Percentiles rank a stretch among this genome's conserved stretches.
Evolutionary conservation across 1,284 basidiomycete genomes (phyloP).

Genomic region (Tilletia caries): DNA sequence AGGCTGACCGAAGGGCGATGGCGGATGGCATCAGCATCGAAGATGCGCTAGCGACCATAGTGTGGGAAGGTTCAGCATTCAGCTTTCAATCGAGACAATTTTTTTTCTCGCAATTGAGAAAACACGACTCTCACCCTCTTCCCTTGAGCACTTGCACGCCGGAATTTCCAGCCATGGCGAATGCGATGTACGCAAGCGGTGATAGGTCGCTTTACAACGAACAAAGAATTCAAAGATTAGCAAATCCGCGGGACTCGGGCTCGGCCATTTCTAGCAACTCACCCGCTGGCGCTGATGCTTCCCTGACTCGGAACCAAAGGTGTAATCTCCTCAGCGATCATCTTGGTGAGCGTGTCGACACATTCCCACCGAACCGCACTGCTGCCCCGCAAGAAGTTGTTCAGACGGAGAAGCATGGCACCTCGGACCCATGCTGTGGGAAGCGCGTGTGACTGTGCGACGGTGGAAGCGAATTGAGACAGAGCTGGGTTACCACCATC

Average conservation of each 20-base stretch:
- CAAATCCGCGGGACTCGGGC: not conserved
- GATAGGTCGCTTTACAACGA: not conserved
- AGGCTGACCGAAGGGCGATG: not conserved
- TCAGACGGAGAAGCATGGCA: conserved; percentile 4
- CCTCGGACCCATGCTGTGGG: conserved; percentile 4
- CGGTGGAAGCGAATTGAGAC: not conserved
- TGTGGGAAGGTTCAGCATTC: not conserved
- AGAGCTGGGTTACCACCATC: not conserved
- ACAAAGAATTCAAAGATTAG: not conserved
- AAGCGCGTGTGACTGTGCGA: not conserved
- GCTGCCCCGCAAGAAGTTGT: conserved; percentile 4
- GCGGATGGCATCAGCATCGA: not conserved
- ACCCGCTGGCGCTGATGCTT: conserved; percentile 13
- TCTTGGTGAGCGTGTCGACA: not conserved
- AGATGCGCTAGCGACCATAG: not conserved
- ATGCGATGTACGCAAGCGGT: conserved; percentile 1
- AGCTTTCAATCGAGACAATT: no score
- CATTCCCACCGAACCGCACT: conserved; percentile 2
- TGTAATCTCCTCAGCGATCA: not conserved
- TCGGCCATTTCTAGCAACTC: not conserved
- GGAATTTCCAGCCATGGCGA: not conserved
- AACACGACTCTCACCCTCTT: not conserved
- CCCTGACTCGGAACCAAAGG: conserved; percentile 6
- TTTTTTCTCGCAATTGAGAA: no score
- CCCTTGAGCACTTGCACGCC: conserved; percentile 2